A percentile compares a stretch with the other conserved stretches of the same genome.
These are phyloP conservation scores for Cubamyces sp. DNA, from an alignment of 768 basidiomycete species.

Conservation along the genomic window DNA sequence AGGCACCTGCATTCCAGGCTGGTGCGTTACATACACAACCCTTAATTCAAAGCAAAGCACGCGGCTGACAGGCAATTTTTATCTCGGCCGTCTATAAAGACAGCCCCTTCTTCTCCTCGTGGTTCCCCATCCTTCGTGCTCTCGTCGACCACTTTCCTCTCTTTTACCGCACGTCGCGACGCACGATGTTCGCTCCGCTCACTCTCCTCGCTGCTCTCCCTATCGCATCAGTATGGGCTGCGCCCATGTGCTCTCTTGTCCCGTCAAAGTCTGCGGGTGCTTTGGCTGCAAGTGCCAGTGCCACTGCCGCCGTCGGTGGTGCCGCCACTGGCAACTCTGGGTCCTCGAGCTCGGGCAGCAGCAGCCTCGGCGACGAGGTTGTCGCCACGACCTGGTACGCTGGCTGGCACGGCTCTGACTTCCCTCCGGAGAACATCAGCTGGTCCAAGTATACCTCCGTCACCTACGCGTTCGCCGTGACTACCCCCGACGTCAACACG, in stretches of 20 bases:
- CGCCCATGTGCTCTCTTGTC: conserved; percentile 33
- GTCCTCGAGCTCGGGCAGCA: conserved; percentile 17
- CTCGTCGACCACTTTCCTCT: conserved; percentile 5
- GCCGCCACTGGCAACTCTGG: conserved; percentile 10
- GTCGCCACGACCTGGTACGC: conserved; percentile 58
- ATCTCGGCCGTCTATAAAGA: conserved; percentile 13
- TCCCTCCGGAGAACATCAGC: conserved; percentile 55
- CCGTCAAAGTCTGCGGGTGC: conserved; percentile 16
- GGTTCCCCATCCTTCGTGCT: conserved; percentile 4
- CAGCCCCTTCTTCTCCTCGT: background rate
- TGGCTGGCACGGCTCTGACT: conserved; percentile 62
- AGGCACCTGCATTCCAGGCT: conserved; percentile 7
- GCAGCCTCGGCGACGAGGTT: conserved; percentile 21
- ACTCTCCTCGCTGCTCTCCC: conserved; percentile 28
- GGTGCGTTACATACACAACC: conserved; percentile 5
- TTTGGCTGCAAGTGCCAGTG: conserved; percentile 11
- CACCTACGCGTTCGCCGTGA: conserved; percentile 68
- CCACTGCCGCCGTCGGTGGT: background rate
- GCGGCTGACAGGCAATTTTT: conserved; percentile 15
- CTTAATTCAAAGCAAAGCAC: background rate
- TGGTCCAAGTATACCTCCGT: conserved; percentile 73
- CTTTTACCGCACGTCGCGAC: conserved; percentile 23
- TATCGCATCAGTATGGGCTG: conserved; percentile 33
- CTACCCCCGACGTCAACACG: conserved; percentile 38
- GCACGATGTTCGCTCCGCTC: conserved; percentile 26